These are phyloP conservation scores for Scutellaria galericulata DNA, from an alignment of 257 asterid species.

Conservation along the genomic window DNA sequence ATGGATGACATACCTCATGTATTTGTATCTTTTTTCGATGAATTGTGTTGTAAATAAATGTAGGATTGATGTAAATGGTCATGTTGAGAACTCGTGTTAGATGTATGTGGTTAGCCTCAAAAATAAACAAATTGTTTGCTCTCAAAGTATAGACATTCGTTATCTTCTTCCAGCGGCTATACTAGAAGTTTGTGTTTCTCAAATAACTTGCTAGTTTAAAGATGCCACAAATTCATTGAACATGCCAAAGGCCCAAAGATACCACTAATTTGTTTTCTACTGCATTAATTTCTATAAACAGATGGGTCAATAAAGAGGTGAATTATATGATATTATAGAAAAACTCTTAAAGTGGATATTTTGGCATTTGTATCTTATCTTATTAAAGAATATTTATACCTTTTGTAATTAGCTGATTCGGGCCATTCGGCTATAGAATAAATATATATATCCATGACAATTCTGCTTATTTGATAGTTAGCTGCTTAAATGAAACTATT, in stretches of 20 bases:
- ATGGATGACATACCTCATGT: background rate
- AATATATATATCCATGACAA: no score
- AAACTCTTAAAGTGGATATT: background rate
- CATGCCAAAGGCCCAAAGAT: background rate
- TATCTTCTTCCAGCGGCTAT: background rate
- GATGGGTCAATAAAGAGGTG: background rate
- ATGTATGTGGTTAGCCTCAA: background rate
- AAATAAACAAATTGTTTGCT: background rate
- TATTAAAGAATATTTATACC: background rate
- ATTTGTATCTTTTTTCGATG: background rate
- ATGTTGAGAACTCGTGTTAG: background rate
- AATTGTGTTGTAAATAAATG: background rate
- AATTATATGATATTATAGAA: background rate
- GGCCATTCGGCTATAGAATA: no score
- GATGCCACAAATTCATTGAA: background rate
- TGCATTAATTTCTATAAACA: background rate
- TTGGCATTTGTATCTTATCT: constrained; percentile 9
- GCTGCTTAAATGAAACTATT: no score
- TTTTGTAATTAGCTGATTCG: background rate
- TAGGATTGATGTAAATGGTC: background rate
- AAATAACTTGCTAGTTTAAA: background rate
- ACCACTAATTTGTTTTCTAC: background rate
- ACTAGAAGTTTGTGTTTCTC: background rate
- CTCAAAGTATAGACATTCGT: background rate
- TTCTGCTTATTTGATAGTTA: no score